These are phyloP conservation scores for Chrysanthemum makinoi DNA, from an alignment of 129 eudicot genomes.

Conservation along the genomic window DNA sequence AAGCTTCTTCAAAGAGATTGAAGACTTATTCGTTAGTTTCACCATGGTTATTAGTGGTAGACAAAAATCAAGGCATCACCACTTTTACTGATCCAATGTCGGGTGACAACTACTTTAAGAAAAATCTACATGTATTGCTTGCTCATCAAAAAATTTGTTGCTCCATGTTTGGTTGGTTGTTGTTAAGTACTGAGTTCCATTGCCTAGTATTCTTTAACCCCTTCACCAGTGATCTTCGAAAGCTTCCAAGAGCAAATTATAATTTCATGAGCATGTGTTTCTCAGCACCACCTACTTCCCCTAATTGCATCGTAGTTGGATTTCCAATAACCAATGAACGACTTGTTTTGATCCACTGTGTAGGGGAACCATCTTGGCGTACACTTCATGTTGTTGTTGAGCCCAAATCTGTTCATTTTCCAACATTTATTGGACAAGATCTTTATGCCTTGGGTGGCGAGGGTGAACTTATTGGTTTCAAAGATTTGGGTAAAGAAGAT, in stretches of 20 bases:
- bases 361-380: too few species aligned
- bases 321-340: too few species aligned
- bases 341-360: too few species aligned
- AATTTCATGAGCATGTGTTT: constrained; percentile 5
- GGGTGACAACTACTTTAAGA: constrained; percentile 18
- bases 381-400: too few species aligned
- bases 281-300: constrained; percentile 18
- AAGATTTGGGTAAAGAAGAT: too few species aligned
- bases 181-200: not conserved
- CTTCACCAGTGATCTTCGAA: constrained; percentile 7
- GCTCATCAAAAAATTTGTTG: not conserved
- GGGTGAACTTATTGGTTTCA: too few species aligned
- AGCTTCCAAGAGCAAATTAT: constrained; percentile 1
- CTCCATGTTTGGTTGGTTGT: constrained; percentile 32
- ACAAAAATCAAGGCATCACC: not conserved
- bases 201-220: constrained; percentile 18
- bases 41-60: constrained; percentile 22
- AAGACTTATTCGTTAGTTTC: constrained; percentile 13
- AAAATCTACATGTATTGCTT: not conserved
- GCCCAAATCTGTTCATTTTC: too few species aligned
- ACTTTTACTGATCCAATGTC: constrained; percentile 20
- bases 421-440: too few species aligned
- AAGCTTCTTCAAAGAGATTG: not conserved
- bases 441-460: too few species aligned
- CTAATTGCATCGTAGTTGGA: too few species aligned